These are phyloP conservation scores for Boletus patriciae DNA, from an alignment of 768 basidiomycete genomes.

Conservation along the genomic window DNA sequence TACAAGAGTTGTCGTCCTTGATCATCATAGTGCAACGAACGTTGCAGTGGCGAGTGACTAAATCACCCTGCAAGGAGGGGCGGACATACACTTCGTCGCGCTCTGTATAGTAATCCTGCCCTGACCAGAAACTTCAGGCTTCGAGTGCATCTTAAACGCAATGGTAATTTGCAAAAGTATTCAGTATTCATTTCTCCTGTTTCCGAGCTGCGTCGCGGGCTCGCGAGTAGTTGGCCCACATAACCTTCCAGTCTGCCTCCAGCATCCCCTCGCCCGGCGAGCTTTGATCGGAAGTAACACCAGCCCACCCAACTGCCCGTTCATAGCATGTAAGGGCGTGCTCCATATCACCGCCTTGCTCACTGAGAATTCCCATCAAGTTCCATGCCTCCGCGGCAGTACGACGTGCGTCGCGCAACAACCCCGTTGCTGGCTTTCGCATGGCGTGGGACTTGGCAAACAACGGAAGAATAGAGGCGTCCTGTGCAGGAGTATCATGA, in stretches of 20 bases:
- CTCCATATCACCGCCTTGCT: constrained; percentile 38
- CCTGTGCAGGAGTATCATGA: constrained; percentile 40
- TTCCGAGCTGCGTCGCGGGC: constrained; percentile 34
- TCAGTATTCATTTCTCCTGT: constrained; percentile 3
- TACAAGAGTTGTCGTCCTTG: too few species aligned
- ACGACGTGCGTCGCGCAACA: constrained; percentile 68
- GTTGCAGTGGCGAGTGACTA: too few species aligned
- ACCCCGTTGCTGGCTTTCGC: constrained; percentile 51
- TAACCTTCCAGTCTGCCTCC: constrained; percentile 59
- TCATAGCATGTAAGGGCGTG: constrained; percentile 62
- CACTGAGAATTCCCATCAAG: constrained; percentile 65
- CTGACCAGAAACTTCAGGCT: background rate
- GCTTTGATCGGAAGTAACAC: constrained; percentile 40
- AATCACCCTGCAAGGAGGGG: too few species aligned
- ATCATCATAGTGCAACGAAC: too few species aligned
- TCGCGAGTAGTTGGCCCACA: constrained; percentile 62
- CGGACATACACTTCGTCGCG: too few species aligned
- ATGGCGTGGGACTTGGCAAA: constrained; percentile 52
- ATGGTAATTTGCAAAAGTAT: background rate
- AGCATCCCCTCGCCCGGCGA: constrained; percentile 52
- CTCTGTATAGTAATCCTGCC: background rate
- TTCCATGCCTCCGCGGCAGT: constrained; percentile 77
- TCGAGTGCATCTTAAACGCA: background rate
- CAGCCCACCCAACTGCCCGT: constrained; percentile 69
- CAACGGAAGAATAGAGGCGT: constrained; percentile 41